Conservation (phyloP, 2,329 filamentous ascomycete species). For the Immersiporthe knoxdaviesiana region DNA sequence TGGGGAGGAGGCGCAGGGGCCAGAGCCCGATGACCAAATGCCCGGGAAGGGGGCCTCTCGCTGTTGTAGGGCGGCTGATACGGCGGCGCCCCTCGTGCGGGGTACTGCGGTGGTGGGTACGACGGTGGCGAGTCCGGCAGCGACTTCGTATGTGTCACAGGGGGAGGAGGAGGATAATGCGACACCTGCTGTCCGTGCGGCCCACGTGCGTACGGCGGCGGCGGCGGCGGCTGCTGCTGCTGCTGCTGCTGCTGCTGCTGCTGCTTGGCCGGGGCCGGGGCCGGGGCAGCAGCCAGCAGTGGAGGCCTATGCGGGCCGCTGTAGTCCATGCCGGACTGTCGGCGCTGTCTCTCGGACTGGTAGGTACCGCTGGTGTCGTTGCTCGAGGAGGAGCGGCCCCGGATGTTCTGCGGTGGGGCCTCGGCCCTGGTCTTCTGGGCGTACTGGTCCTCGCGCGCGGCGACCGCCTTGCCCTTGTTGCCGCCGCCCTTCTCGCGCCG, state of each 20-base stretch:
- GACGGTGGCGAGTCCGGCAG: conserved; percentile 39
- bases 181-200: conserved; percentile 18
- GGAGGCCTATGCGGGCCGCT: conserved; percentile 35
- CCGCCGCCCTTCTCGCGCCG: conserved; percentile 54
- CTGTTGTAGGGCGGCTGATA: conserved; percentile 33
- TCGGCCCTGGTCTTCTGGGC: conserved; percentile 38
- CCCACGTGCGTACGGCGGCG: conserved; percentile 34
- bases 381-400: conserved; percentile 40
- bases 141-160: conserved; percentile 36
- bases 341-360: conserved; percentile 37
- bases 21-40: conserved; percentile 31
- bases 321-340: conserved; percentile 40
- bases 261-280: conserved; percentile 32
- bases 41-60: conserved; percentile 38
- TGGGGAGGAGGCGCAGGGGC: conserved; percentile 31
- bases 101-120: conserved; percentile 3
- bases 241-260: no score
- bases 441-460: conserved; percentile 39
- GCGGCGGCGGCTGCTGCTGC: no score
- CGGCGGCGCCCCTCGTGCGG: conserved; percentile 19
- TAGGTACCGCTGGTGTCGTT: conserved; percentile 40
- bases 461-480: conserved; percentile 33
- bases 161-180: conserved; percentile 18
- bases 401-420: conserved; percentile 38
- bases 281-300: conserved; percentile 31